These are phyloP conservation scores for Turnera subulata DNA, from an alignment of 345 rosid species.

Conservation along the genomic window DNA sequence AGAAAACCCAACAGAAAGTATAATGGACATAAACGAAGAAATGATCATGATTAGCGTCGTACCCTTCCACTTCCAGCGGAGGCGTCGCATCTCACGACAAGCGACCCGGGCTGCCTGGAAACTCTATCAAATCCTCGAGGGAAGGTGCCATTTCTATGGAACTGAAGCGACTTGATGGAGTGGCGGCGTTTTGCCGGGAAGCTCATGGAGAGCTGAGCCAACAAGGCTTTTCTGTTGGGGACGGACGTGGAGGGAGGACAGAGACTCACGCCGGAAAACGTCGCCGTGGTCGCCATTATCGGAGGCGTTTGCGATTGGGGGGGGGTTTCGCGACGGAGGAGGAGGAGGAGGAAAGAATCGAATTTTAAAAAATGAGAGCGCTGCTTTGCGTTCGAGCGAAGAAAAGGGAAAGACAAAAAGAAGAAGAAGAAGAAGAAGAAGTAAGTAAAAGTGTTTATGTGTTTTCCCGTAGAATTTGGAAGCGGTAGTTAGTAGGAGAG, in stretches of 20 bases:
- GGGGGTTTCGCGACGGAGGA: neutral
- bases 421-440: too few relatives aligned
- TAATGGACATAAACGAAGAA: too few relatives aligned
- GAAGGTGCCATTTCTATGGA: constrained; percentile 20
- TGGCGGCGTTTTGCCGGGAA: constrained; percentile 32
- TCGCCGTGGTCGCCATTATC: constrained; percentile 36
- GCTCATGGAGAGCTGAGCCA: constrained; percentile 32
- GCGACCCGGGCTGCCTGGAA: constrained; percentile 25
- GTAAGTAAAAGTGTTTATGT: too few relatives aligned
- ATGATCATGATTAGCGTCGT: constrained; percentile 3
- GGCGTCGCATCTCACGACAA: constrained; percentile 59
- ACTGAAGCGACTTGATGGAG: constrained; percentile 25
- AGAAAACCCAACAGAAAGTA: neutral
- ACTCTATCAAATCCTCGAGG: constrained; percentile 30
- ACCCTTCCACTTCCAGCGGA: constrained; percentile 64
- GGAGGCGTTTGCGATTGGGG: neutral
- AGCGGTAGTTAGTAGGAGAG: too few relatives aligned
- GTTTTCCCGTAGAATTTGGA: too few relatives aligned
- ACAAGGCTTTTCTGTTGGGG: constrained; percentile 15
- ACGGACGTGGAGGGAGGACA: constrained; percentile 6
- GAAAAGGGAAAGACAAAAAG: neutral
- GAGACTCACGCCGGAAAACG: constrained; percentile 30
- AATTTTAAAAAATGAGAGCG: neutral
- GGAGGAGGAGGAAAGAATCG: neutral
- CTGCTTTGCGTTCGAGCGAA: neutral